These are phyloP conservation scores for Physcia stellaris DNA, from an alignment of 495 filamentous ascomycete genomes.

Conservation along the genomic window DNA sequence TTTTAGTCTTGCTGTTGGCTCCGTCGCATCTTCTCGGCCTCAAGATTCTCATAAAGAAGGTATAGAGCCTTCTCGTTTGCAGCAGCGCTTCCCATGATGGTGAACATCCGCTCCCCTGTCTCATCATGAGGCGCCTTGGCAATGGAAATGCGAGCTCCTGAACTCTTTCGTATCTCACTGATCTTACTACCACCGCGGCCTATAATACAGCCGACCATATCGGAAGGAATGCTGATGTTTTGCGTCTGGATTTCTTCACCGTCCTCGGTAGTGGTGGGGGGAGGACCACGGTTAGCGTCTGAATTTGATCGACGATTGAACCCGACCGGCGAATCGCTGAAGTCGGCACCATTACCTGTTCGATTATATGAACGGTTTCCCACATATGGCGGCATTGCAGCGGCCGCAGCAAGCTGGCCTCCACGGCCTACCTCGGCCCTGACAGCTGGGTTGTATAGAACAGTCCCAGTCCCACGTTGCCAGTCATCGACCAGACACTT, in stretches of 20 bases:
- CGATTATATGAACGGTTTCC: constrained; percentile 66
- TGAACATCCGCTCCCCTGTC: constrained; percentile 97
- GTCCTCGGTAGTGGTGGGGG: constrained; percentile 79
- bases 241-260: constrained; percentile 97
- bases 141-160: constrained; percentile 93
- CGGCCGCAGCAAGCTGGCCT: constrained; percentile 30
- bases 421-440: constrained; percentile 53
- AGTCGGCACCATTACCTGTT: constrained; percentile 94
- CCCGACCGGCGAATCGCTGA: constrained; percentile 62
- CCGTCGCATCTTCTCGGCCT: constrained; percentile 95
- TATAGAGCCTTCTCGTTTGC: constrained; percentile 93
- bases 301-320: constrained; percentile 72
- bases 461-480: constrained; percentile 90
- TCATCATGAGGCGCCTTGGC: constrained; percentile 97
- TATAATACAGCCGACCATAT: constrained; percentile 99
- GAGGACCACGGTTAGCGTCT: constrained; percentile 55
- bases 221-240: constrained; percentile 96
- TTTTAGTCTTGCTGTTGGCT: constrained; percentile 66
- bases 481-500: constrained; percentile 97
- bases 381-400: constrained; percentile 29
- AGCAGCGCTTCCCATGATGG: constrained; percentile 84
- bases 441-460: constrained; percentile 91
- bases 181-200: constrained; percentile 90
- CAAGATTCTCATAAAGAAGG: constrained; percentile 94
- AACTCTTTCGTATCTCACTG: constrained; percentile 91